Evolutionary conservation across 768 basidiomycete genomes (phyloP), one percentile per base, ranked within the genome.

Genomic region (Rhodotorula toruloides): DNA sequence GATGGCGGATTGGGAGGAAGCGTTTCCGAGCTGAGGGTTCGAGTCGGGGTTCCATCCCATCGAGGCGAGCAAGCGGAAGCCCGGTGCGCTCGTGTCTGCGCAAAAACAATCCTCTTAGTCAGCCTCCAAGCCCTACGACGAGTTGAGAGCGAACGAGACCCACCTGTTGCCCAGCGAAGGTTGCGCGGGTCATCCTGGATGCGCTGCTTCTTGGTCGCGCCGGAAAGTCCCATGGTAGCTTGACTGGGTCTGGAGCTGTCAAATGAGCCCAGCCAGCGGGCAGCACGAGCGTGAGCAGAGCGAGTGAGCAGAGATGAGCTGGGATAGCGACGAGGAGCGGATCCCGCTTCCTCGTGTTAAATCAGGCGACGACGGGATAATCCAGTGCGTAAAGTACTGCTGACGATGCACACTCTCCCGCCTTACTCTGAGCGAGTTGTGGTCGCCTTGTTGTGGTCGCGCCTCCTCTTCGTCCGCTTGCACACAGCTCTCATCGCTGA

Each of bases 31-130:
- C 1, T 34, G 36, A 19, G 68, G 64, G 49, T 48, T 53, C 22
- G 47, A 39, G 14, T 62, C 37, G 19, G 71, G 68, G 27, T 69
- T 66, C 70, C 71, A 74, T 53, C 73, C 73, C 73, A 74, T 74
- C 22, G 71, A 72, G 22, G 65, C 59, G 48, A 74, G 61, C 9
- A 74, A 55, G 16, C 66, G 62, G 64, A 70, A 71, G 22, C 73
- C 73, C 9, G 73, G 73, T 13, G 67, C 67, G 19, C 34, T 32
- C 16, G 66, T 67, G 59, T 74, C 73, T 71, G 59, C 12, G 21
- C 25, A 27, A 6, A 29, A 17, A 14, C 3, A 19, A 10, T 4
- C 0, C 2, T 2, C 42, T 44, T 3, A 36, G 48, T 22, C 37
- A 37, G 21, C 21, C 25, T 2, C n/a, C 9, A 36, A 17, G 42